Base-by-base conservation (phyloP, 345 rosid species). In the Hirschfeldia incana region DNA sequence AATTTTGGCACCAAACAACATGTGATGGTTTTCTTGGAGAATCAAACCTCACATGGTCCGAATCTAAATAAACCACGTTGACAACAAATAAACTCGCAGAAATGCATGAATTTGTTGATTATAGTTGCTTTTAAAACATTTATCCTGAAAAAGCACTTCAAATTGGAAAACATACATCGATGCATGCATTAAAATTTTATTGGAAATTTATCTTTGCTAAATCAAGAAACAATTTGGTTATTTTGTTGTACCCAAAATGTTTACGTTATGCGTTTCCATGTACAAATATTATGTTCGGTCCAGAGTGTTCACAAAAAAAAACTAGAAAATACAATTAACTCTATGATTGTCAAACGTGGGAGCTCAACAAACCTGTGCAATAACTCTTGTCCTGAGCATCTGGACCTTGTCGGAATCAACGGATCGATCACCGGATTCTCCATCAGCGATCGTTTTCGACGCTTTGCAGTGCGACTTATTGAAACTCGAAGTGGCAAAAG, bases 341-440 rank as follows among this genome's bases (percentile, higher is more conserved):
- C 33, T 39, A 65, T 71, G 66, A 26, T 64, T 13, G 16, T 55
- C 3, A 34, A 53, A 60, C 13, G 57, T 67, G 69, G 69, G 42
- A 67, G 57, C 5, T 46, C 34, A 70, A 70, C 79, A 57, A 75
- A 80, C 97, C 67, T 87, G 89, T 4, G 92, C 88, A 42, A 86
- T 63, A 64, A 91, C 39, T 28, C 89, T 74, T 0, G 74, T 78
- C 5, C 92, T 74, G 16, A 87, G 83, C 8, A 85, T 44, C 29
- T 89, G 84, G 15, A 70, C 34, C n/a, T 33, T 66, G 57, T 0
- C 64, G 0, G 74, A 36, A 28, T 16, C 70, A 0, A 78, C 72
- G 3, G 79, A 9, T 4, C 80, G 67, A n/a, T 46, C 83, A 5
- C 51, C 69, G 16, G 83, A 17, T 66, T 80, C 83, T 8, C 60